A percentile compares a stretch with the other conserved stretches of the same genome.
These are phyloP conservation scores for Kluyveromyces nonfermentans DNA, from an alignment of 805 yeast species.

Conservation along the genomic window DNA sequence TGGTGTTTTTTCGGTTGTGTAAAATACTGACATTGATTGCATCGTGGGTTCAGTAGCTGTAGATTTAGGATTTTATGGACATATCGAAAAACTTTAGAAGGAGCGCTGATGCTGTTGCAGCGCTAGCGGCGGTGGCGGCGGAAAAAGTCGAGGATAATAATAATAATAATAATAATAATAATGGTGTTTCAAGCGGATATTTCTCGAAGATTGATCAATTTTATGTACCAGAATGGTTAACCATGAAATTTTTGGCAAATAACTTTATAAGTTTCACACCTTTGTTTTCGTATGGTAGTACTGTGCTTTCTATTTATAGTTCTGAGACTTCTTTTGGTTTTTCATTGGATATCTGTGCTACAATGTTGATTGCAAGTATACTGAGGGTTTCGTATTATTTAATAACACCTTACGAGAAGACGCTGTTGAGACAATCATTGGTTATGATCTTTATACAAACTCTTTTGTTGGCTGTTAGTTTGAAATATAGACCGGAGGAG, in stretches of 20 bases:
- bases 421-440: constrained; percentile 66
- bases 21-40: background rate
- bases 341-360: constrained; percentile 85
- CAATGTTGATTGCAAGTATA: constrained; percentile 73
- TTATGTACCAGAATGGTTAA: constrained; percentile 40
- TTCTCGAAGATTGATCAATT: constrained; percentile 35
- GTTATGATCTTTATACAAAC: constrained; percentile 80
- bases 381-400: constrained; percentile 68
- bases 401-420: constrained; percentile 72
- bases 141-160: background rate
- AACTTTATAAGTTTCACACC: constrained; percentile 74
- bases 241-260: constrained; percentile 50
- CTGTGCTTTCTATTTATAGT: constrained; percentile 57
- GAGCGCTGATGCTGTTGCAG: background rate
- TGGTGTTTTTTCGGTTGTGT: background rate
- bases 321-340: constrained; percentile 67
- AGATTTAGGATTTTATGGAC: background rate
- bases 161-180: background rate
- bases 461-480: constrained; percentile 51
- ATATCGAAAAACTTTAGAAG: background rate
- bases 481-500: constrained; percentile 45
- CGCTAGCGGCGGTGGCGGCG: background rate
- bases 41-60: background rate
- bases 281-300: constrained; percentile 76
- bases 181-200: constrained; percentile 10